Base-by-base conservation (phyloP, 2,329 filamentous ascomycete species). In the Fusarium setosum region DNA sequence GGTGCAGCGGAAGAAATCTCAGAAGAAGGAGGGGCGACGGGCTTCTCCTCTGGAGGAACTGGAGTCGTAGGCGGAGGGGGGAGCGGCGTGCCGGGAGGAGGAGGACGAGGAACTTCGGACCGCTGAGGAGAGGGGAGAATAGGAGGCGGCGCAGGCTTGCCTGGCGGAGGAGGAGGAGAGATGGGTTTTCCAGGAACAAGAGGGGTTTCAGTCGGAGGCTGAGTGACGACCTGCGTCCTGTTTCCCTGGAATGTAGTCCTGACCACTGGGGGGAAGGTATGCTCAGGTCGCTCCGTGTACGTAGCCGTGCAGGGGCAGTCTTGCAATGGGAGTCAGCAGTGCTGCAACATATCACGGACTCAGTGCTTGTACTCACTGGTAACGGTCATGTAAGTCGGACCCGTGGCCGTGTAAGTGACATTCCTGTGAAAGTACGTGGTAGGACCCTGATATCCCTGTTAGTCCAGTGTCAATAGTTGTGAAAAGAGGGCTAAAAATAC, bases 221-320 rank as follows among this genome's bases (percentile, higher is more conserved):
- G 35, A 18, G 56, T 59, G 20, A 65, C 12, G 17, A 55, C 32
- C 18, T 35, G 23, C 24, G 52, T 41, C 17, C 26, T 24, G 15
- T 31, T 50, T 13, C 35, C 31, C 38, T 18, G 42, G 13, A 53
- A 44, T 15, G 58, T 42, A 18, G 56, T 55, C 35, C 50, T 31
- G 55, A 29, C 51, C 40, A 45, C 35, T 6, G 56, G 51, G 6
- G 51, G 50, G 34, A 52, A 38, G 15, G 59, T 50, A 17, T 48
- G 40, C 9, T 44, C 41, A 17, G 57, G 42, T 15, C 34, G 37
- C 29, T 49, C 23, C 15, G 62, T 61, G 59, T 77, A 72, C 51
- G 76, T 79, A 50, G 83, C 64, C 32, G 80, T 81, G 71, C 81
- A 83, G 53, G 82, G 82, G 68, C 82, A 84, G 76, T 83, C 80